These are phyloP conservation scores for Neofusicoccum laricinum DNA, from an alignment of 2,329 filamentous ascomycete genomes.

Conservation along the genomic window DNA sequence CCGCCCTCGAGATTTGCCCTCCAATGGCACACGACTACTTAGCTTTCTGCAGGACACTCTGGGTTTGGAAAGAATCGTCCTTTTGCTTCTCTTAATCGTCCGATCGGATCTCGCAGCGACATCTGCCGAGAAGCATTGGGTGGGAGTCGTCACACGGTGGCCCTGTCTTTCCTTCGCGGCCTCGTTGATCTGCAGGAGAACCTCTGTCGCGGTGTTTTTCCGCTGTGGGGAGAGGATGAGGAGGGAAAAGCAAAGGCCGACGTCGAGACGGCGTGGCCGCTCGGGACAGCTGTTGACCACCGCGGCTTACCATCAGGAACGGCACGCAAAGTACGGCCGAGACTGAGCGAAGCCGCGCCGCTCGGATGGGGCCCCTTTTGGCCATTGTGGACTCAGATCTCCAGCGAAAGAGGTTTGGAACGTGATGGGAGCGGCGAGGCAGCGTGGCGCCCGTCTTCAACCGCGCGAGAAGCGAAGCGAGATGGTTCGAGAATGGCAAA, in stretches of 20 bases:
- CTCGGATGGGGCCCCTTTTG: slow-evolving; percentile 1
- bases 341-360: neutral
- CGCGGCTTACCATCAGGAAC: neutral
- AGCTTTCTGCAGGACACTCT: neutral
- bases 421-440: neutral
- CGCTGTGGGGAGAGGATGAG: neutral
- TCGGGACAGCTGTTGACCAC: slow-evolving; percentile 4
- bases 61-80: neutral
- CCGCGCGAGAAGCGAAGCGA: neutral
- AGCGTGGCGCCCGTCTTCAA: neutral
- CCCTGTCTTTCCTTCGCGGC: neutral
- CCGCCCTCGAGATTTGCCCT: neutral
- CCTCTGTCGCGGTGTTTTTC: neutral
- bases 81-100: neutral
- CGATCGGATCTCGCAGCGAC: slow-evolving; percentile 8
- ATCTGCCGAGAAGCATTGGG: too few relatives aligned
- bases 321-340: neutral
- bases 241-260: neutral
- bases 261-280: slow-evolving; percentile 2
- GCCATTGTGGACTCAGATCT: neutral
- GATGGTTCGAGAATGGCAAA: neutral
- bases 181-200: slow-evolving; percentile 3
- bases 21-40: neutral
- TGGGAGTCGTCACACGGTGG: neutral
- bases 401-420: neutral